Evolutionary conservation across 495 filamentous ascomycete species (phyloP).

Genomic region (Talaromyces trachyspermus): DNA sequence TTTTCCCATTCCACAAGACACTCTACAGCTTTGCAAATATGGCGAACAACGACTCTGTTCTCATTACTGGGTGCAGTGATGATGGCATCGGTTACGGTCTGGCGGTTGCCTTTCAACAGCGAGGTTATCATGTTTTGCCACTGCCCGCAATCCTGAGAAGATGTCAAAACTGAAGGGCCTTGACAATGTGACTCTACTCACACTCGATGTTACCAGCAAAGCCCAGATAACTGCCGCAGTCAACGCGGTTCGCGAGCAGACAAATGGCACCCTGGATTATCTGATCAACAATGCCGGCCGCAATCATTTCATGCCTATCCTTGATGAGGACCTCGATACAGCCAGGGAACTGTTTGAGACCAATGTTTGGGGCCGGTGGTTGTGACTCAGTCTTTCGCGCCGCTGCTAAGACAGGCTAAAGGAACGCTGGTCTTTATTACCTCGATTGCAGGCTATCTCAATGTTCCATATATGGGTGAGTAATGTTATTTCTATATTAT

Average conservation of each 20-base stretch:
- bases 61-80: constrained; percentile 41
- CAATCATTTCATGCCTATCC: constrained; percentile 42
- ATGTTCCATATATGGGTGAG: constrained; percentile 26
- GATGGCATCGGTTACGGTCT: constrained; percentile 49
- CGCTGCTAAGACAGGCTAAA: constrained; percentile 42
- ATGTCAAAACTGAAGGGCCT: constrained; percentile 15
- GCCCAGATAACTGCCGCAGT: constrained; percentile 30
- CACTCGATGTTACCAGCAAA: constrained; percentile 17
- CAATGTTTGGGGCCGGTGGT: constrained; percentile 52
- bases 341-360: constrained; percentile 51
- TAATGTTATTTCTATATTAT: not conserved
- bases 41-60: no score
- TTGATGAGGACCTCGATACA: constrained; percentile 44
- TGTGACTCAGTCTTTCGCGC: constrained; percentile 47
- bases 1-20: no score
- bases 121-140: constrained; percentile 48
- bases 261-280: constrained; percentile 29
- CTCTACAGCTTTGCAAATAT: no score
- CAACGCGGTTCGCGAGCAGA: constrained; percentile 13
- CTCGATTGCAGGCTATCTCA: constrained; percentile 39
- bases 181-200: constrained; percentile 12
- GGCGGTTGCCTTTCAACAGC: constrained; percentile 39
- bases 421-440: constrained; percentile 45
- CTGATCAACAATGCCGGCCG: constrained; percentile 51
- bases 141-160: constrained; percentile 38